Conservation (phyloP, 495 filamentous ascomycete genomes). For the Aspergillus heteromorphus region DNA sequence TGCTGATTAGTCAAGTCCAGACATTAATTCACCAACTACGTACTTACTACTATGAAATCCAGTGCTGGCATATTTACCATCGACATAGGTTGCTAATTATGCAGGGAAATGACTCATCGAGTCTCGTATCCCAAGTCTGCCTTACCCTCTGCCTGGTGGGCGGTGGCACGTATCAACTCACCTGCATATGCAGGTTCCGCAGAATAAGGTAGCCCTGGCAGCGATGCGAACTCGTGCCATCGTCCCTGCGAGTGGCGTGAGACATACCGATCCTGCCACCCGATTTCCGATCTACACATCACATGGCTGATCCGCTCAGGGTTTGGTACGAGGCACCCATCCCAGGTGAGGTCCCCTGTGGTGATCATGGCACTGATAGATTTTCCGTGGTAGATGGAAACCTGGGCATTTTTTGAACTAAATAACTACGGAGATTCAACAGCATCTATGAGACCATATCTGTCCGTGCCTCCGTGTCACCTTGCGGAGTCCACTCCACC, state of each 20-base stretch:
- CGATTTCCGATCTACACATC: background rate
- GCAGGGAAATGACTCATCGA: background rate
- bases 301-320: background rate
- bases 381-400: too few relatives aligned
- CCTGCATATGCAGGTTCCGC: conserved; percentile 1
- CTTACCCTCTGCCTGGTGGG: background rate
- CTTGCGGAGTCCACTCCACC: too few relatives aligned
- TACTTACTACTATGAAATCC: too few relatives aligned
- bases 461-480: too few relatives aligned
- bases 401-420: too few relatives aligned
- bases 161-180: background rate
- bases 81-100: background rate
- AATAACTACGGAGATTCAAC: too few relatives aligned
- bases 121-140: background rate
- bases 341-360: background rate
- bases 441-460: background rate
- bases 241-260: background rate
- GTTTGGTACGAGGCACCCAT: background rate
- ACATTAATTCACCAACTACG: too few relatives aligned
- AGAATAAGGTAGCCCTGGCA: background rate
- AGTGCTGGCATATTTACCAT: background rate
- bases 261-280: background rate
- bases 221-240: background rate
- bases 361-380: too few relatives aligned
- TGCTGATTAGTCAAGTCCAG: background rate